These are phyloP conservation scores for Strigomonas oncopelti DNA, from an alignment of 208 protist genomes.

Conservation along the genomic window DNA sequence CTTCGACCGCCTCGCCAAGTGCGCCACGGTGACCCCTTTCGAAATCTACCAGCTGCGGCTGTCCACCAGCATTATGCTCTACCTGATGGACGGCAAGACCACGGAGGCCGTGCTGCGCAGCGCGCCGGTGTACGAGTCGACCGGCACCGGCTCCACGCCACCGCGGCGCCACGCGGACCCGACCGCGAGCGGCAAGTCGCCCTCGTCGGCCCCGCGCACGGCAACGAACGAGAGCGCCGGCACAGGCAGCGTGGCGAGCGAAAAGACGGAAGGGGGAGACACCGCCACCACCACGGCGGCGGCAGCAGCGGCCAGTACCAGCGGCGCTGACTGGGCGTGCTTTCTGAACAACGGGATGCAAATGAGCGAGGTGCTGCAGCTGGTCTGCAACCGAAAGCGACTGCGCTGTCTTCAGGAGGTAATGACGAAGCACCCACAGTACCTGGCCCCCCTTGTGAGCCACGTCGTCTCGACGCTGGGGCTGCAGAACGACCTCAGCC, in stretches of 20 bases:
- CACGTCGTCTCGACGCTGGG: constrained; percentile 48
- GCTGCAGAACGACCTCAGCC: constrained; percentile 25
- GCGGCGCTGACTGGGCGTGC: constrained; percentile 29
- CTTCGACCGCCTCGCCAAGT: constrained; percentile 26
- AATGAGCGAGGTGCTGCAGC: constrained; percentile 38
- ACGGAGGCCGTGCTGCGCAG: constrained; percentile 28
- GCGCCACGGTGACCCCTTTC: constrained; percentile 39
- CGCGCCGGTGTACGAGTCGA: constrained; percentile 22
- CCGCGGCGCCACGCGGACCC: constrained; percentile 4
- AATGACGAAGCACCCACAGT: constrained; percentile 26
- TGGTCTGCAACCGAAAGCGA: constrained; percentile 34
- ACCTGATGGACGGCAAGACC: constrained; percentile 32
- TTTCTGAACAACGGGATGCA: constrained; percentile 46
- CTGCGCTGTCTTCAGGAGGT: constrained; percentile 42
- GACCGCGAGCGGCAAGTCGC: not conserved
- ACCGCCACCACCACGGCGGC: not conserved
- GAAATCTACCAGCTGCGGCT: constrained; percentile 44
- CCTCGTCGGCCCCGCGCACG: not conserved
- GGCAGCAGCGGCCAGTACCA: not conserved
- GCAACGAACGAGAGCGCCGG: not conserved
- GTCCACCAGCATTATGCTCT: constrained; percentile 32
- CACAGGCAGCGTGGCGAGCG: not conserved
- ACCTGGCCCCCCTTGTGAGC: constrained; percentile 41
- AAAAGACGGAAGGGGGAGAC: too few species aligned
- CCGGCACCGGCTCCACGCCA: constrained; percentile 31